A percentile compares a stretch with the other conserved stretches of the same genome.
These are phyloP conservation scores for Coprinopsis marcescibilis DNA, from an alignment of 768 basidiomycete species.

Conservation along the genomic window DNA sequence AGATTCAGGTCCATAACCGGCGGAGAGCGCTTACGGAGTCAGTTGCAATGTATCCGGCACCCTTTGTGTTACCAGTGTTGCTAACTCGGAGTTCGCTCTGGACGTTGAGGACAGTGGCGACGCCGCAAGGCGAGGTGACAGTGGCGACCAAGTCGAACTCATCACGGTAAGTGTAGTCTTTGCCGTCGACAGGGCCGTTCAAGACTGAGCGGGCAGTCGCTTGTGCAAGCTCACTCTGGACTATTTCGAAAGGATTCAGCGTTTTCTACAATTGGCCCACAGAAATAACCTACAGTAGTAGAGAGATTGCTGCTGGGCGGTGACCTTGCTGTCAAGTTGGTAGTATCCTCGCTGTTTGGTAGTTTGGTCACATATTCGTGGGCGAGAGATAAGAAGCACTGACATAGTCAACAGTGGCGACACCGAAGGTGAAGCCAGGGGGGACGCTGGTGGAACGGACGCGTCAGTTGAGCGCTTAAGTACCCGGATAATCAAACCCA, in stretches of 20 bases:
- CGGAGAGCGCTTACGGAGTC: slow-evolving; percentile 13
- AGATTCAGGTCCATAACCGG: background rate
- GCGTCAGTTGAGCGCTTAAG: too few relatives aligned
- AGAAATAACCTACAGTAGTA: slow-evolving; percentile 19
- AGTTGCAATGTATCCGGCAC: slow-evolving; percentile 20
- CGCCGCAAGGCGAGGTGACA: slow-evolving; percentile 19
- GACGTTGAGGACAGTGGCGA: slow-evolving; percentile 20
- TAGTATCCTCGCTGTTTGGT: slow-evolving; percentile 25
- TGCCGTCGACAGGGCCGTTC: slow-evolving; percentile 17
- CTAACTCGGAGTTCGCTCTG: slow-evolving; percentile 20
- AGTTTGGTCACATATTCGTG: too few relatives aligned
- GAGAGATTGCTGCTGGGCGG: slow-evolving; percentile 19
- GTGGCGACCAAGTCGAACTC: slow-evolving; percentile 21
- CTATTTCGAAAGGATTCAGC: slow-evolving; percentile 7
- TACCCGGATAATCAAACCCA: too few relatives aligned
- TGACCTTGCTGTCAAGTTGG: slow-evolving; percentile 20
- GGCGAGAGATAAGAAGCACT: too few relatives aligned
- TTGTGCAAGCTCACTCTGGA: slow-evolving; percentile 21
- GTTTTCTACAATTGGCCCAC: background rate
- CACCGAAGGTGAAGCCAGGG: slow-evolving; percentile 16
- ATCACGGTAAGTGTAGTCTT: slow-evolving; percentile 22
- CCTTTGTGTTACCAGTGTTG: slow-evolving; percentile 18
- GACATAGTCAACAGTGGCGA: slow-evolving; percentile 17
- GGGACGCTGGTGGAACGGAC: too few relatives aligned
- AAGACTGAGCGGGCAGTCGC: slow-evolving; percentile 20